Evolutionary conservation across 139 green algal genomes (phyloP).

Genomic region (Closterium sp.): DNA sequence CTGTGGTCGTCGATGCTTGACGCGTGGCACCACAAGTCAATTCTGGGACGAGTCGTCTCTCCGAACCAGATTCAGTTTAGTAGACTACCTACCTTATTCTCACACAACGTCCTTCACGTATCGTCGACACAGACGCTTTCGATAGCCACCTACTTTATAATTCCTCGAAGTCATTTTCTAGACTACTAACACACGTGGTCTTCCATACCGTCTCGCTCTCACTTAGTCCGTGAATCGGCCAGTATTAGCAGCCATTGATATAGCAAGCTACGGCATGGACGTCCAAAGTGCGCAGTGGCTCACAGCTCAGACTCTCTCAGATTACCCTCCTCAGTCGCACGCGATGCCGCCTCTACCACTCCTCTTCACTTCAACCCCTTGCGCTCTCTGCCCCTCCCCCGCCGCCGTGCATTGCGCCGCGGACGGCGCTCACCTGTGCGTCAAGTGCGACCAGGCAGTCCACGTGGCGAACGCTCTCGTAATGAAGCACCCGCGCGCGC

Average conservation of each 20-base stretch:
- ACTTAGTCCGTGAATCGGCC: too few species aligned
- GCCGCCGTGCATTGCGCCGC: not conserved
- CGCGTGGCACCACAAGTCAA: not conserved
- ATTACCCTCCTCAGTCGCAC: not conserved
- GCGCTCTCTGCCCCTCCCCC: not conserved
- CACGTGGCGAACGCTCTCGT: constrained; percentile 4
- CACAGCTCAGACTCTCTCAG: too few species aligned
- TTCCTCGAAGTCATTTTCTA: too few species aligned
- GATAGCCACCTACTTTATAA: not conserved
- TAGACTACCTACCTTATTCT: not conserved
- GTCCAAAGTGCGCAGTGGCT: not conserved
- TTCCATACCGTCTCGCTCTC: too few species aligned
- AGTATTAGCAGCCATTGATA: not conserved
- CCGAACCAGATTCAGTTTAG: not conserved
- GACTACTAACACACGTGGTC: too few species aligned
- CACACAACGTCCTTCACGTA: too few species aligned
- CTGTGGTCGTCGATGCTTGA: not conserved
- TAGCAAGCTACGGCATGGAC: not conserved
- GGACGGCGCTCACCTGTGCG: not conserved
- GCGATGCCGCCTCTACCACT: not conserved
- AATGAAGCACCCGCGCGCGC: not conserved
- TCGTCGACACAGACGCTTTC: not conserved
- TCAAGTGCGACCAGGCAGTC: not conserved
- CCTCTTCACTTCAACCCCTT: not conserved
- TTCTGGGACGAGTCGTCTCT: not conserved